phyloP scores from a whole-genome alignment of 768 basidiomycete species.

The Xerocomellus amylosporus region DNA sequence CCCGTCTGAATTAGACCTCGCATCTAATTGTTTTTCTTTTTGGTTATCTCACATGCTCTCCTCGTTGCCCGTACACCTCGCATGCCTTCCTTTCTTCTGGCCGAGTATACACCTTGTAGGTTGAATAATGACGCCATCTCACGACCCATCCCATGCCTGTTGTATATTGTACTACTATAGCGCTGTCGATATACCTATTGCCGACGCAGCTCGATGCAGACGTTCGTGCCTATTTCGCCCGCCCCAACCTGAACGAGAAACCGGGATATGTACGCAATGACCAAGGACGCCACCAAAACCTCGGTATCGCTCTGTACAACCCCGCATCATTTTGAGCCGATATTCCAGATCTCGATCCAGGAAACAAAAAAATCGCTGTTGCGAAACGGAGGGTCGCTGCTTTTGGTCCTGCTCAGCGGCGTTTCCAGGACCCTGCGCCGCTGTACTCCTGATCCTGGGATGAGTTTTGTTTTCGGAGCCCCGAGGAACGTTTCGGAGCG shows the following conservation, averaged over 20 bases:
- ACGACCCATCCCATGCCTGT: slow-evolving; percentile 21
- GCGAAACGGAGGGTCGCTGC: slow-evolving; percentile 30
- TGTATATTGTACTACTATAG: slow-evolving; percentile 31
- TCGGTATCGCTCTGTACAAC: slow-evolving; percentile 13
- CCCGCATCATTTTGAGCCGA: slow-evolving; percentile 28
- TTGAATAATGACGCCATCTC: slow-evolving; percentile 20
- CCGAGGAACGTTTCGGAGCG: slow-evolving; percentile 7
- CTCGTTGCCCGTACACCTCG: slow-evolving; percentile 4
- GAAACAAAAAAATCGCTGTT: slow-evolving; percentile 25
- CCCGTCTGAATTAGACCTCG: slow-evolving; percentile 8
- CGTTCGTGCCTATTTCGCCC: slow-evolving; percentile 18
- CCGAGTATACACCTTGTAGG: slow-evolving; percentile 30
- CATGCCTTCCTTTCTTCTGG: slow-evolving; percentile 16
- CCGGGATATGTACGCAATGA: slow-evolving; percentile 3
- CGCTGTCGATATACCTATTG: slow-evolving; percentile 29
- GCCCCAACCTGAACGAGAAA: background rate
- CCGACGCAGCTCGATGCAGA: slow-evolving; percentile 21
- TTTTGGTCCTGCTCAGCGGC: slow-evolving; percentile 30
- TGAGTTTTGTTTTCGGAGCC: slow-evolving; percentile 9
- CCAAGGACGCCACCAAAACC: slow-evolving; percentile 3
- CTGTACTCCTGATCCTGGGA: slow-evolving; percentile 9
- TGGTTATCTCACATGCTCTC: slow-evolving; percentile 17
- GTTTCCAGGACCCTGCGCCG: slow-evolving; percentile 25
- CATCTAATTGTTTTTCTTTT: slow-evolving; percentile 18
- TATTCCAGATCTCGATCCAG: slow-evolving; percentile 30